These are phyloP conservation scores for Salix viminalis DNA, from an alignment of 345 rosid genomes.

Conservation along the genomic window DNA sequence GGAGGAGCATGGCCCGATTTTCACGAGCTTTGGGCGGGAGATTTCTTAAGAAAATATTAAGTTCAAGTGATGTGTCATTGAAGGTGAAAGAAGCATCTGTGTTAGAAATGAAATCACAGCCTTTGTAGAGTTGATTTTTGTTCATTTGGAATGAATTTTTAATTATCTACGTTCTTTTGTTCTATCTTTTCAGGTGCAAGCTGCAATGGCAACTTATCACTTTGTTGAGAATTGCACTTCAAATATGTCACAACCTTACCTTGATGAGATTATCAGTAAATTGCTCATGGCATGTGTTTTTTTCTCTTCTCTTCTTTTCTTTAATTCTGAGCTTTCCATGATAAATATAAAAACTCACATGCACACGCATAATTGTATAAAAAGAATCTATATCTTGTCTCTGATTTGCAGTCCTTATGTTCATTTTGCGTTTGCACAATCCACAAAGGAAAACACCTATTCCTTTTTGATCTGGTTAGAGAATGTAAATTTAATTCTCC, in stretches of 20 bases:
- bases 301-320: no score
- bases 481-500: not conserved
- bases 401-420: not conserved
- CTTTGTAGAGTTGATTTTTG: not conserved
- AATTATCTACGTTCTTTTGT: not conserved
- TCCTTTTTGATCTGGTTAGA: not conserved
- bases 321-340: not conserved
- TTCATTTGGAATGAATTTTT: not conserved
- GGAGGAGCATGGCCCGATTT: not conserved
- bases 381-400: not conserved
- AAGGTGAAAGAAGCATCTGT: no score
- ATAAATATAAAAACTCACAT: not conserved
- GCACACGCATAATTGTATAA: not conserved
- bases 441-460: slow-evolving; percentile 1
- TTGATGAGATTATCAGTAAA: slow-evolving; percentile 1
- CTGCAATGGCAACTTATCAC: not conserved
- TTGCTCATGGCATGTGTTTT: not conserved
- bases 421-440: not conserved
- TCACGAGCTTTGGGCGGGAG: not conserved
- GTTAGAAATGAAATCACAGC: no score
- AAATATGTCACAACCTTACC: slow-evolving; percentile 4
- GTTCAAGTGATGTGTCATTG: no score
- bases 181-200: not conserved
- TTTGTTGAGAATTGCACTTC: slow-evolving; percentile 3
- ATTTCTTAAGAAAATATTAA: not conserved